These are phyloP conservation scores for Parmales sp. DNA, from an alignment of 108 stramenopile species.

Conservation along the genomic window DNA sequence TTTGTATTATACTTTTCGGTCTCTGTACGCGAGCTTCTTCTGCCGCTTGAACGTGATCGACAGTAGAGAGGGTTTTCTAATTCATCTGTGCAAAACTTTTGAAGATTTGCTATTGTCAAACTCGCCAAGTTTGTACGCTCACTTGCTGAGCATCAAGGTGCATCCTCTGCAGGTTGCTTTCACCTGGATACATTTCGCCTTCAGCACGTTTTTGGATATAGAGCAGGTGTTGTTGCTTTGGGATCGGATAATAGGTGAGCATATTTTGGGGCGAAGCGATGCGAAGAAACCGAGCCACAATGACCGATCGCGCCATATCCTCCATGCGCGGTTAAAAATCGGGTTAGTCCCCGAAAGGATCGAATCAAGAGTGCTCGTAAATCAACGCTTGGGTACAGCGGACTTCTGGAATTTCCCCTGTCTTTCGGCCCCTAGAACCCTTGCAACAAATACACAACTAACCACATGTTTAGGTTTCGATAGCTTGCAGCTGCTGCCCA, in stretches of 20 bases:
- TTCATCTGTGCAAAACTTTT: conserved; percentile 23
- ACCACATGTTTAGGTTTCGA: too few species aligned
- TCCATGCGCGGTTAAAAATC: too few species aligned
- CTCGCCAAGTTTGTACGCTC: background rate
- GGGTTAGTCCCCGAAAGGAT: too few species aligned
- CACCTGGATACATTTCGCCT: conserved; percentile 41
- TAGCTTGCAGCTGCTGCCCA: conserved; percentile 26
- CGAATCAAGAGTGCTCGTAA: too few species aligned
- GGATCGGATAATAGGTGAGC: conserved; percentile 34
- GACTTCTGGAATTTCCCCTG: too few species aligned
- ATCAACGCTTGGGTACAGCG: too few species aligned
- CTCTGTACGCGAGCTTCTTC: conserved; percentile 28
- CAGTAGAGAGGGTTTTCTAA: background rate
- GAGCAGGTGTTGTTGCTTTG: conserved; percentile 39
- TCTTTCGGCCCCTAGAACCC: too few species aligned
- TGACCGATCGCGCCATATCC: too few species aligned
- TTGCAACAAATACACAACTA: too few species aligned
- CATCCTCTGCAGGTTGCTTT: conserved; percentile 27
- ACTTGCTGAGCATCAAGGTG: conserved; percentile 19
- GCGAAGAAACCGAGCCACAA: too few species aligned
- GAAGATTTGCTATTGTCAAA: conserved; percentile 15
- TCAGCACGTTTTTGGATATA: conserved; percentile 31
- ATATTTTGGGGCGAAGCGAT: too few species aligned
- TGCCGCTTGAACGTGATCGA: conserved; percentile 26
- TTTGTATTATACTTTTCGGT: conserved; percentile 23